These are phyloP conservation scores for Mortierella sp. DNA, from an alignment of 371 early-diverging fungal species.

Conservation along the genomic window DNA sequence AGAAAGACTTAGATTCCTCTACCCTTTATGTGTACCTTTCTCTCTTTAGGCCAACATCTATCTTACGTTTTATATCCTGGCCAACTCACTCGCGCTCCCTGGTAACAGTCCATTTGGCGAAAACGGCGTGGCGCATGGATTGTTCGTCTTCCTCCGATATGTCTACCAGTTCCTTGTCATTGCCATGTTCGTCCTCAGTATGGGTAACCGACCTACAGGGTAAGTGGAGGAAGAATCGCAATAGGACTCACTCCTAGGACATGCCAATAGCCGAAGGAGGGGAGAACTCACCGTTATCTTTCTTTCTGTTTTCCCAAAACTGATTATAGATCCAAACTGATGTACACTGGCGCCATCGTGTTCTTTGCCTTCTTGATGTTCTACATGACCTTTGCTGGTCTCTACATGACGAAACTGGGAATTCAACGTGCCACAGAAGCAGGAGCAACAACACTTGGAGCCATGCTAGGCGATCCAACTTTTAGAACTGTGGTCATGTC, in stretches of 20 bases:
- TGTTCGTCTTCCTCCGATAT: conserved; percentile 64
- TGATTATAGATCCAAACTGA: conserved; percentile 58
- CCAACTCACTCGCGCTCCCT: conserved; percentile 50
- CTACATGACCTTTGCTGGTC: conserved; percentile 74
- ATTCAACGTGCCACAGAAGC: conserved; percentile 36
- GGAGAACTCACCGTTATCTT: no score
- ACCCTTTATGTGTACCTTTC: not conserved
- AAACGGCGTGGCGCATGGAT: conserved; percentile 50
- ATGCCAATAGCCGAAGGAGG: no score
- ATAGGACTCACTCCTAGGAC: no score
- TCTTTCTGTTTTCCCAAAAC: no score
- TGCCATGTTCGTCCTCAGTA: conserved; percentile 75
- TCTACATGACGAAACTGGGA: conserved; percentile 65
- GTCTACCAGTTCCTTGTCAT: conserved; percentile 76
- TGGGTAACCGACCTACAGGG: conserved; percentile 87
- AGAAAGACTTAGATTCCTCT: no score
- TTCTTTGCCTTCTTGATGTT: conserved; percentile 82
- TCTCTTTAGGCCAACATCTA: conserved; percentile 72
- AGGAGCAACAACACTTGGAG: conserved; percentile 39
- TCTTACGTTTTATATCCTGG: conserved; percentile 82
- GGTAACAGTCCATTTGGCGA: conserved; percentile 45
- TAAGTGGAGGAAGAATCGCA: no score
- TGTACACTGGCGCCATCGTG: conserved; percentile 72
- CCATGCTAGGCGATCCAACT: conserved; percentile 47
- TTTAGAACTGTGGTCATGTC: conserved; percentile 89